These are phyloP conservation scores for Candida nitratophila DNA, from an alignment of 805 yeast genomes.

Conservation along the genomic window DNA sequence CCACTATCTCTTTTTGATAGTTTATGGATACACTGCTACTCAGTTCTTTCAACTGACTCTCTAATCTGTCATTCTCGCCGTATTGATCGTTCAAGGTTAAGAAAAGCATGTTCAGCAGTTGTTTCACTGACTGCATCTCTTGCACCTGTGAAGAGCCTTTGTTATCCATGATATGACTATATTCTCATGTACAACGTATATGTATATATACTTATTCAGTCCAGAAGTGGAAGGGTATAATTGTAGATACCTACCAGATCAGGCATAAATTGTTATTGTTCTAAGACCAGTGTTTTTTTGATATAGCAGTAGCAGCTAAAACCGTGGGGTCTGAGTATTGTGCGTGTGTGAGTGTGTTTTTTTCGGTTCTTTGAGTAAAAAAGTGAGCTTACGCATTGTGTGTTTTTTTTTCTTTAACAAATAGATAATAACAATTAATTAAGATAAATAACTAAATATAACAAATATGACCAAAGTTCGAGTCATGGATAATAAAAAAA, in stretches of 20 bases:
- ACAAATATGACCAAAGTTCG: neutral
- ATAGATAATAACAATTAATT: neutral
- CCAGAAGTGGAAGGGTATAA: too few relatives aligned
- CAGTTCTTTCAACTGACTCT: slow-evolving; percentile 9
- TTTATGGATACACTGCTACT: slow-evolving; percentile 6
- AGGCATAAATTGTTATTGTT: too few relatives aligned
- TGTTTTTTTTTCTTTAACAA: neutral
- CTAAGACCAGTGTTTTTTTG: too few relatives aligned
- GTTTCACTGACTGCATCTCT: slow-evolving; percentile 12
- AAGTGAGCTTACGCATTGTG: too few relatives aligned
- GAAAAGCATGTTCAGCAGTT: slow-evolving; percentile 19
- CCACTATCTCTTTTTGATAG: slow-evolving; percentile 3
- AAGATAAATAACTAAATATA: neutral
- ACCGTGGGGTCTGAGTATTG: too few relatives aligned
- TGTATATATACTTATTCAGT: too few relatives aligned
- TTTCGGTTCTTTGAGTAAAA: too few relatives aligned
- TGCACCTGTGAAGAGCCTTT: neutral
- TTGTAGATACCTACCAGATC: too few relatives aligned
- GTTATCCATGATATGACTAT: neutral
- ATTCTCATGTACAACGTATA: too few relatives aligned
- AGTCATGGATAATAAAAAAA: neutral
- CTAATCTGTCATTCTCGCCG: slow-evolving; percentile 12
- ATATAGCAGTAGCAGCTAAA: too few relatives aligned
- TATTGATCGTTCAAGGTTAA: slow-evolving; percentile 23
- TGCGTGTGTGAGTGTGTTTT: too few relatives aligned